A percentile compares a stretch with the other conserved stretches of the same genome.
phyloP scores from a whole-genome alignment of 129 eudicot species.

The Scalesia atractyloides region DNA sequence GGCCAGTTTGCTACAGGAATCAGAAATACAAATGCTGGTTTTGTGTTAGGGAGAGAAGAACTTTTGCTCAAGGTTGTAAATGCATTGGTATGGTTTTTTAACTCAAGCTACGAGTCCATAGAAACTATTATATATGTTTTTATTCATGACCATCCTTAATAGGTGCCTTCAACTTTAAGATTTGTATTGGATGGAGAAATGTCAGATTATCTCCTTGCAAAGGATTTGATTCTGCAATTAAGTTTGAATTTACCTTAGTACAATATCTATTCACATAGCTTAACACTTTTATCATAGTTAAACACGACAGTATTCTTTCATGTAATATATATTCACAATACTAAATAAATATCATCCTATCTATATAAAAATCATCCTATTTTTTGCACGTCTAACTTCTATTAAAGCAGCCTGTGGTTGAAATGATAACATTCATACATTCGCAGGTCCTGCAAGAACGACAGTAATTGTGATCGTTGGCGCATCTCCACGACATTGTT shows the following conservation, averaged over 20 bases:
- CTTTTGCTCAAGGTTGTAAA: conserved; percentile 68
- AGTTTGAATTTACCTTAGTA: conserved; percentile 13
- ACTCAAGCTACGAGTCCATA: not conserved
- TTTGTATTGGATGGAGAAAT: conserved; percentile 80
- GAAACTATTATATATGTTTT: not conserved
- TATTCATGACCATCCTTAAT: conserved; percentile 25
- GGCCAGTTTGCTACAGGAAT: conserved; percentile 80
- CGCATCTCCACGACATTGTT: conserved; percentile 99
- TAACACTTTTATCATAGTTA: no score
- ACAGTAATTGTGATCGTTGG: conserved; percentile 79
- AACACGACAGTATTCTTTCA: not conserved
- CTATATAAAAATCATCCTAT: no score
- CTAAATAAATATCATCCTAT: not conserved
- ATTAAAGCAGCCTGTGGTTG: conserved; percentile 8
- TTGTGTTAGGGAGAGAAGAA: conserved; percentile 80
- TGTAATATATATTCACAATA: not conserved
- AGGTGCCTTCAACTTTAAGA: conserved; percentile 73
- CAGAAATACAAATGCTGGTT: conserved; percentile 78
- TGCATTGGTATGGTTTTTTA: not conserved
- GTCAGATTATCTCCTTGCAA: conserved; percentile 70
- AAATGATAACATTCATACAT: not conserved
- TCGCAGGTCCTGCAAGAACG: conserved; percentile 92
- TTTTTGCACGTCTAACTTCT: not conserved
- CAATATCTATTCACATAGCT: not conserved
- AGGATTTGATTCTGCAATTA: conserved; percentile 66